phyloP scores from a whole-genome alignment of 176 grass and related monocot genomes.

The Bonia amplexicaulis region DNA sequence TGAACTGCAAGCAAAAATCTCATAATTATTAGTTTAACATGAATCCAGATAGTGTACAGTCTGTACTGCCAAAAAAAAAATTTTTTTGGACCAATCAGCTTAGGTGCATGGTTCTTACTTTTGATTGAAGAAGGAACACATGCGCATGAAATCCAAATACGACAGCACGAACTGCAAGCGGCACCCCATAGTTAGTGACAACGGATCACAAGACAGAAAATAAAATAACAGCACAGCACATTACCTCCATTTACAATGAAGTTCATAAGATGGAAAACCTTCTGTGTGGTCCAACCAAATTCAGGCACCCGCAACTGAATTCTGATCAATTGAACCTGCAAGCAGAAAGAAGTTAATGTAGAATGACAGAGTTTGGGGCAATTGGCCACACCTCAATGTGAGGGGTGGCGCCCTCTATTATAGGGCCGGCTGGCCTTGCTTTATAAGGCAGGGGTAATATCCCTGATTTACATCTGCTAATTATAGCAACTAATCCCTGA shows the following conservation, averaged over 20 bases:
- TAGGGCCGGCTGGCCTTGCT: too few relatives aligned
- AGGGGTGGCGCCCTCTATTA: too few relatives aligned
- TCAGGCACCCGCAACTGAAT: constrained; percentile 78
- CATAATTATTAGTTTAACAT: neutral
- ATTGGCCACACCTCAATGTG: too few relatives aligned
- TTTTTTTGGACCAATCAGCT: constrained; percentile 8
- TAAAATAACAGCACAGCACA: neutral
- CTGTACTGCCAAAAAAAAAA: neutral
- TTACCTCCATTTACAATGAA: constrained; percentile 86
- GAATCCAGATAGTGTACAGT: neutral
- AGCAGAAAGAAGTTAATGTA: neutral
- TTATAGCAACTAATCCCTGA: too few relatives aligned
- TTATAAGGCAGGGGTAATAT: too few relatives aligned
- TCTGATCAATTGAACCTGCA: constrained; percentile 84
- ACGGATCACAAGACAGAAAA: neutral
- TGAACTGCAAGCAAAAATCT: neutral
- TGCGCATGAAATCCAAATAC: constrained; percentile 72
- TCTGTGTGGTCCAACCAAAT: constrained; percentile 90
- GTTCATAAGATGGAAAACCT: constrained; percentile 97
- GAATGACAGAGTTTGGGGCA: too few relatives aligned
- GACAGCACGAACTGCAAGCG: constrained; percentile 61
- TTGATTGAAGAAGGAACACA: constrained; percentile 59
- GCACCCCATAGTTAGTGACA: constrained; percentile 18
- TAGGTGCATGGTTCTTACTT: constrained; percentile 39
- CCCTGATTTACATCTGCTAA: too few relatives aligned